Evolutionary conservation across 257 asterid species (phyloP).

Genomic region (Jaltomata sinuosa): DNA sequence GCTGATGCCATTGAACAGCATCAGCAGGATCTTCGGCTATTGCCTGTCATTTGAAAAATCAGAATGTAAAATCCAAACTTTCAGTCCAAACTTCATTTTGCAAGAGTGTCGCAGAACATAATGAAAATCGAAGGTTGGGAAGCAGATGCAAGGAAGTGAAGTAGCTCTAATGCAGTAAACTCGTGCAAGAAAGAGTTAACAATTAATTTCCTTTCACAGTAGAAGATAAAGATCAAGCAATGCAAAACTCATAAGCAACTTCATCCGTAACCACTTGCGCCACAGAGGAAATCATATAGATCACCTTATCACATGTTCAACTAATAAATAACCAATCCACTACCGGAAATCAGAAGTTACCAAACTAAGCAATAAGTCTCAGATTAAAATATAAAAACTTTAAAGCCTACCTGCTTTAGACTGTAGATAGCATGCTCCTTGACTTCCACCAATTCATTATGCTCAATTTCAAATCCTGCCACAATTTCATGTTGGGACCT

Average conservation of each 20-base stretch:
- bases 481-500: slow-evolving; percentile 95
- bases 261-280: not conserved
- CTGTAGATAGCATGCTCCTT: slow-evolving; percentile 77
- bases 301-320: not conserved
- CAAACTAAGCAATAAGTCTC: not conserved
- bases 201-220: not conserved
- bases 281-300: not conserved
- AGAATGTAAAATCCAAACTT: not conserved
- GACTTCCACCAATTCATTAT: slow-evolving; percentile 62
- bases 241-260: not conserved
- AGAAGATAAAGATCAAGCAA: not conserved
- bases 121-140: not conserved
- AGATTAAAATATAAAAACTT: not conserved
- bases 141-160: not conserved
- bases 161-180: not conserved
- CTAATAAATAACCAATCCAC: not conserved
- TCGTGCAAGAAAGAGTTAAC: not conserved
- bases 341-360: not conserved
- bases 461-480: slow-evolving; percentile 73
- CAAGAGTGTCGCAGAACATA: not conserved
- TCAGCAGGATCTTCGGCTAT: slow-evolving; percentile 88
- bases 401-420: slow-evolving; percentile 65
- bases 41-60: slow-evolving; percentile 38
- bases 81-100: not conserved
- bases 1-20: slow-evolving; percentile 97